Evolutionary conservation across 805 yeast genomes (phyloP).

Genomic region (Starmera quercuum): DNA sequence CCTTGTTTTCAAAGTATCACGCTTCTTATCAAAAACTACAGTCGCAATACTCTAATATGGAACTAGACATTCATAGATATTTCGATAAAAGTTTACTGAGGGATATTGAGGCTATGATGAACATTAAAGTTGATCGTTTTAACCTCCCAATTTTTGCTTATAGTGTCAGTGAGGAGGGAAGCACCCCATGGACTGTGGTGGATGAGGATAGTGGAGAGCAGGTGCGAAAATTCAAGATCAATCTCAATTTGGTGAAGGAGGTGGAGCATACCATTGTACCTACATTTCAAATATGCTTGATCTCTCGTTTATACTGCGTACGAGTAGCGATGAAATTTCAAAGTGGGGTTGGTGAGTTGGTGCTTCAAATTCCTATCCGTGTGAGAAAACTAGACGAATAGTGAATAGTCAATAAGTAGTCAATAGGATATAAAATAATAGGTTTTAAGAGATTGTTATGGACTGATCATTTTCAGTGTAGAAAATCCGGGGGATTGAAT

Average conservation of each 20-base stretch:
- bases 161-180: conserved; percentile 13
- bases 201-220: conserved; percentile 20
- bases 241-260: background rate
- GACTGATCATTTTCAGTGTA: no score
- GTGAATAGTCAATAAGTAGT: background rate
- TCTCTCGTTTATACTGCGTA: conserved; percentile 49
- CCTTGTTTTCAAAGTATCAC: conserved; percentile 12
- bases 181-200: conserved; percentile 18
- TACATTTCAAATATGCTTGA: conserved; percentile 49
- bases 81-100: conserved; percentile 7
- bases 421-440: background rate
- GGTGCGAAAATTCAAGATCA: background rate
- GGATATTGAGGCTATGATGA: conserved; percentile 15
- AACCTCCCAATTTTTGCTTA: conserved; percentile 2
- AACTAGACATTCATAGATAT: conserved; percentile 4
- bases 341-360: conserved; percentile 17
- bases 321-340: conserved; percentile 36
- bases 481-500: no score
- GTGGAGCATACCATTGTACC: background rate
- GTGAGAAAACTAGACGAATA: conserved; percentile 22
- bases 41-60: conserved; percentile 3
- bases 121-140: conserved; percentile 8
- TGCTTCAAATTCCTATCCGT: conserved; percentile 28
- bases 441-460: background rate
- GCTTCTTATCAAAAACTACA: conserved; percentile 11